Evolutionary conservation across 2,329 filamentous ascomycete genomes (phyloP).

Genomic region (Myriosclerotinia curreyana): DNA sequence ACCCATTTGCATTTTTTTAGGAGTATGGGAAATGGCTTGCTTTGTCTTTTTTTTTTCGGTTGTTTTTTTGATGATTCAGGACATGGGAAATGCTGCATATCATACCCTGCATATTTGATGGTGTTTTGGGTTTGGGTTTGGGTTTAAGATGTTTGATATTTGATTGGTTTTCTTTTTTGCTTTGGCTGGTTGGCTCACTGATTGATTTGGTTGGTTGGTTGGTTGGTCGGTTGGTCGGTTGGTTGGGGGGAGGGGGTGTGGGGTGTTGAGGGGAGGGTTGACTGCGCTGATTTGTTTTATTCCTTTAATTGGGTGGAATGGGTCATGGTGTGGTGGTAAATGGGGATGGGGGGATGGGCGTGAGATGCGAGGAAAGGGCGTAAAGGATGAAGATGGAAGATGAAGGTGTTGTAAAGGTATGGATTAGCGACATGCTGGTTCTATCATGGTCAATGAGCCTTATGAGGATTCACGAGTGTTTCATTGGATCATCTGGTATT

Average conservation of each 20-base stretch:
- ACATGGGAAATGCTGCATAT: slow-evolving; percentile 18
- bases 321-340: background rate
- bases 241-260: no score
- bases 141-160: background rate
- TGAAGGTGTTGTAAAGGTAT: background rate
- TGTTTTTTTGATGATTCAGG: slow-evolving; percentile 14
- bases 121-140: slow-evolving; percentile 10
- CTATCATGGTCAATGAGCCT: no score
- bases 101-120: slow-evolving; percentile 16
- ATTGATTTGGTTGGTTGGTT: background rate
- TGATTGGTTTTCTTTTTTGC: background rate
- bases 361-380: background rate
- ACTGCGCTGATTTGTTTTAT: background rate
- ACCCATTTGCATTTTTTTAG: slow-evolving; percentile 10
- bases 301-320: background rate
- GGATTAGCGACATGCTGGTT: background rate
- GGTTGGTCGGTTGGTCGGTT: no score
- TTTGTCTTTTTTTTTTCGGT: background rate
- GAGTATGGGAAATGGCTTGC: slow-evolving; percentile 8
- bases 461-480: background rate
- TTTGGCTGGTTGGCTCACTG: background rate
- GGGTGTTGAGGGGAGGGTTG: background rate
- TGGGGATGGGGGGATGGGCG: background rate
- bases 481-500: background rate
- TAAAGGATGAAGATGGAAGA: no score